Evolutionary conservation across 331 rosid species (phyloP).

Genomic region (Quercus tomentella): DNA sequence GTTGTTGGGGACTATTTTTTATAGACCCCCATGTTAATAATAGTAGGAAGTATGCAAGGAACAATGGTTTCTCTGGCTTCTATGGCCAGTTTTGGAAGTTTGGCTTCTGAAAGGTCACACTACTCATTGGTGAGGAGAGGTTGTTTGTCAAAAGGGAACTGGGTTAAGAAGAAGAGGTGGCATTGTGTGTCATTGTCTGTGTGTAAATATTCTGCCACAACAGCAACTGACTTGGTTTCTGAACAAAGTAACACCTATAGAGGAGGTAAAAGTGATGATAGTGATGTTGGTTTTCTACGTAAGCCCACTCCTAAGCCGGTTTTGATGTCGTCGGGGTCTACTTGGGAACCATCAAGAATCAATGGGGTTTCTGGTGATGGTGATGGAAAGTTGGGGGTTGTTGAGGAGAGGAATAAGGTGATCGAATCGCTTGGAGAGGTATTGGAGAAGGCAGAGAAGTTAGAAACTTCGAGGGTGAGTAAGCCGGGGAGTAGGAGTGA

Average conservation of each 20-base stretch:
- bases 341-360: constrained; percentile 43
- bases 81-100: constrained; percentile 64
- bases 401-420: constrained; percentile 68
- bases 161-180: constrained; percentile 57
- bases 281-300: constrained; percentile 54
- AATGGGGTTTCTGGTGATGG: constrained; percentile 22
- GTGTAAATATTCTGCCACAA: constrained; percentile 80
- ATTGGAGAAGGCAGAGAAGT: constrained; percentile 91
- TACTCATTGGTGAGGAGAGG: constrained; percentile 60
- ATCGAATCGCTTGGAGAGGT: constrained; percentile 95
- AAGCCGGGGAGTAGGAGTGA: constrained; percentile 35
- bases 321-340: constrained; percentile 44
- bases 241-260: constrained; percentile 51
- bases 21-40: constrained; percentile 34
- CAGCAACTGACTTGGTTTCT: constrained; percentile 78
- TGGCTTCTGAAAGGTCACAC: constrained; percentile 57
- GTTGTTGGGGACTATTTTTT: constrained; percentile 8
- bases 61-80: constrained; percentile 77
- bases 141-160: constrained; percentile 57
- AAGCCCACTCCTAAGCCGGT: constrained; percentile 89
- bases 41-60: constrained; percentile 72
- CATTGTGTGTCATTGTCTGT: constrained; percentile 73
- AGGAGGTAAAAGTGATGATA: constrained; percentile 45
- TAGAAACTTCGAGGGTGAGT: constrained; percentile 39
- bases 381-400: constrained; percentile 21